These are phyloP conservation scores for Nissolia schottii DNA, from an alignment of 306 rosid genomes.

Conservation along the genomic window DNA sequence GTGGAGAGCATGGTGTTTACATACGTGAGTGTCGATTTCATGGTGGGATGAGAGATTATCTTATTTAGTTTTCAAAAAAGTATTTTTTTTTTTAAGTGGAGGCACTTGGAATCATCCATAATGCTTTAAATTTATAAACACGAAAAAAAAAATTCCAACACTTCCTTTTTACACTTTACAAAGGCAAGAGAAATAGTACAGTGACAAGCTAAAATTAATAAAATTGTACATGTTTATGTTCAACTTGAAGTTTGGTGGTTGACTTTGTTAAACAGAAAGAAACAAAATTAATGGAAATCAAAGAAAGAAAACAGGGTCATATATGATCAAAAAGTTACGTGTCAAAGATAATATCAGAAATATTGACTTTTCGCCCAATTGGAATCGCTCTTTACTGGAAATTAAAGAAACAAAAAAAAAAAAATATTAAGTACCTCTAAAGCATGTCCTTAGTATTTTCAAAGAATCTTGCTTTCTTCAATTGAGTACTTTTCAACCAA, in stretches of 20 bases:
- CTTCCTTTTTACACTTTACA: conserved; percentile 21
- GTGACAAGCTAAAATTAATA: not conserved
- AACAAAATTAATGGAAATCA: not conserved
- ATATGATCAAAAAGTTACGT: not conserved
- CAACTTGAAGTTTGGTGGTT: conserved; percentile 2
- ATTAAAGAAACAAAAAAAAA: too few relatives aligned
- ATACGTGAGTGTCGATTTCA: too few relatives aligned
- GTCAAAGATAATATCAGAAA: not conserved
- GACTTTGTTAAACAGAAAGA: conserved; percentile 7
- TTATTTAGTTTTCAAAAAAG: too few relatives aligned
- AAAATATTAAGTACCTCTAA: not conserved
- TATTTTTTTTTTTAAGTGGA: too few relatives aligned
- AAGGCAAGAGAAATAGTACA: conserved; percentile 31
- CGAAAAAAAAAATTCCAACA: conserved; percentile 21
- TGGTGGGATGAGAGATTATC: too few relatives aligned
- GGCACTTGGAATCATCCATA: conserved; percentile 15
- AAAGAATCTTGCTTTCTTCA: not conserved
- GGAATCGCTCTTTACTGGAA: not conserved
- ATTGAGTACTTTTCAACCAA: not conserved
- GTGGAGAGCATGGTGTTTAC: too few relatives aligned
- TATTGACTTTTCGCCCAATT: not conserved
- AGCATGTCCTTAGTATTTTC: not conserved
- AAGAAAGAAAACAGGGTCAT: not conserved
- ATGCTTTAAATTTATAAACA: conserved; percentile 12
- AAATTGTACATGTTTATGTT: not conserved